phyloP scores from a whole-genome alignment of 1,139 yeast species.

The Taphrina wiesneri region DNA sequence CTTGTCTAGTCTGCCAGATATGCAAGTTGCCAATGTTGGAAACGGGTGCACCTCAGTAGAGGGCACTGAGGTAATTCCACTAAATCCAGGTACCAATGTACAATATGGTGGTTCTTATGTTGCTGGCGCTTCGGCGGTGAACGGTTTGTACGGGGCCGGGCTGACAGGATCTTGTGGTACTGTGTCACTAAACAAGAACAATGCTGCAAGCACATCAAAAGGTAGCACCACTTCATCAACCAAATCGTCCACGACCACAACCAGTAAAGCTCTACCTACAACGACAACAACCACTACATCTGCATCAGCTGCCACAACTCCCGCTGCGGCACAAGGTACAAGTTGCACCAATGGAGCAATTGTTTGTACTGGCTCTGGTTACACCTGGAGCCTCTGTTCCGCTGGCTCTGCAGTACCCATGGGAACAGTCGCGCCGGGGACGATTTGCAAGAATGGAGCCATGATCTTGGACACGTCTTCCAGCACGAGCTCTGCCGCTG shows the following conservation, averaged over 20 bases:
- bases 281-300: not conserved
- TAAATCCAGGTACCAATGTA: conserved; percentile 15
- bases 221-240: not conserved
- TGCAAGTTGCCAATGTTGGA: conserved; percentile 27
- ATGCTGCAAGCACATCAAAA: not conserved
- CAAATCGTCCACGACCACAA: not conserved
- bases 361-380: conserved; percentile 20
- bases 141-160: conserved; percentile 18
- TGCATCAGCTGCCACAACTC: not conserved
- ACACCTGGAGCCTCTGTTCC: conserved; percentile 19
- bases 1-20: conserved; percentile 29
- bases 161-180: conserved; percentile 25
- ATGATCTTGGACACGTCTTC: conserved; percentile 1
- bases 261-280: not conserved
- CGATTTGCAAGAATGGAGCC: conserved; percentile 20
- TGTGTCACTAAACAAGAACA: not conserved
- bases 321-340: not conserved
- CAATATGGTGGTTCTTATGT: conserved; percentile 25
- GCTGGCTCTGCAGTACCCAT: conserved; percentile 9
- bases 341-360: conserved; percentile 9
- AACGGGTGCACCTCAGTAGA: conserved; percentile 25
- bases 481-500: not conserved
- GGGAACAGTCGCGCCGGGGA: conserved; percentile 35
- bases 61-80: conserved; percentile 23
- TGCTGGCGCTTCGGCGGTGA: conserved; percentile 15